Evolutionary conservation across 73 alveolate species (phyloP).

Genomic region (Diophrys appendiculata): DNA sequence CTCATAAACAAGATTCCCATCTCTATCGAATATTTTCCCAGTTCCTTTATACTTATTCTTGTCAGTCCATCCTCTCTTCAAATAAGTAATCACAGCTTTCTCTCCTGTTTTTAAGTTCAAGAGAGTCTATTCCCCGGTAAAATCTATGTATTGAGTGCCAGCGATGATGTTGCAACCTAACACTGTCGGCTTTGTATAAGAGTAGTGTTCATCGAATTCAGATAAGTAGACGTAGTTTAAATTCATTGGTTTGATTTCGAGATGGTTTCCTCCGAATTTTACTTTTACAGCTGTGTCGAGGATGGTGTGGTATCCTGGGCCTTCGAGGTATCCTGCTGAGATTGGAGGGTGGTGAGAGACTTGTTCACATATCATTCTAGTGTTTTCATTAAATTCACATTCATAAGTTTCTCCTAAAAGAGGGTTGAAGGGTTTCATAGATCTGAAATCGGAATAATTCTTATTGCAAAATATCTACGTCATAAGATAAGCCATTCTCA

Average conservation of each 20-base stretch:
- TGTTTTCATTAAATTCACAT: conserved; percentile 54
- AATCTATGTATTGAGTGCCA: conserved; percentile 81
- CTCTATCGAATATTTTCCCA: conserved; percentile 65
- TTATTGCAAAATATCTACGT: conserved; percentile 80
- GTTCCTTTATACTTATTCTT: conserved; percentile 74
- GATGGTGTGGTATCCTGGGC: conserved; percentile 45
- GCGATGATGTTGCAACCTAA: conserved; percentile 52
- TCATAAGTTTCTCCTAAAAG: conserved; percentile 93
- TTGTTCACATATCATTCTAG: conserved; percentile 78
- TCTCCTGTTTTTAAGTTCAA: conserved; percentile 79
- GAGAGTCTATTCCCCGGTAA: conserved; percentile 79
- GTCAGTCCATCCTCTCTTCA: conserved; percentile 78
- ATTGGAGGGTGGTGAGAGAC: conserved; percentile 93
- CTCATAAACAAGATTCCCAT: conserved; percentile 67
- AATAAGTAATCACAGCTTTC: conserved; percentile 49
- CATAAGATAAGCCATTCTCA: conserved; percentile 19
- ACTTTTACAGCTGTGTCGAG: conserved; percentile 74
- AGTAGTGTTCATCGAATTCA: conserved; percentile 72
- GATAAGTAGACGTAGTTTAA: conserved; percentile 74
- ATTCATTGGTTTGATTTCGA: conserved; percentile 83
- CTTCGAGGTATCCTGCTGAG: conserved; percentile 77
- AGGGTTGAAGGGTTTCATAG: conserved; percentile 90
- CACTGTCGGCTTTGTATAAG: conserved; percentile 76
- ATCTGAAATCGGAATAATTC: conserved; percentile 34
- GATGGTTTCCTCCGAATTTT: conserved; percentile 76